A percentile compares a stretch with the other conserved stretches of the same genome.
phyloP scores from a whole-genome alignment of 2,329 filamentous ascomycete genomes.

The Paraconiothyrium brasiliense region DNA sequence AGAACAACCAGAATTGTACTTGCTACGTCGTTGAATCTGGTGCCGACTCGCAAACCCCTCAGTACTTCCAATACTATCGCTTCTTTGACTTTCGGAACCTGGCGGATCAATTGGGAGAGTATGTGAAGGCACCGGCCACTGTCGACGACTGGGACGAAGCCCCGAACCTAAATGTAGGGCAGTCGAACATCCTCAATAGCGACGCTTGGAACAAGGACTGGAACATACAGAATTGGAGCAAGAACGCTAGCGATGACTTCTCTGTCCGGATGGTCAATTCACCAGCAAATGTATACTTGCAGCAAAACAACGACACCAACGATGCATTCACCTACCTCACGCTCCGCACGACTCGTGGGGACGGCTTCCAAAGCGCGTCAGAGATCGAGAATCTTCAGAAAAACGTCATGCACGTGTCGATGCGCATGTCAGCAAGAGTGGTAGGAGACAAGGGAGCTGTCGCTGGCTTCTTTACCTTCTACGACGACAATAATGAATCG shows the following conservation, averaged over 20 bases:
- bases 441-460: constrained; percentile 58
- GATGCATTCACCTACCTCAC: constrained; percentile 54
- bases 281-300: constrained; percentile 58
- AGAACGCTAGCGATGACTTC: constrained; percentile 46
- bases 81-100: constrained; percentile 63
- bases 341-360: constrained; percentile 56
- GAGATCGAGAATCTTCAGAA: constrained; percentile 59
- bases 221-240: constrained; percentile 57
- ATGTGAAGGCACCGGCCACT: constrained; percentile 33
- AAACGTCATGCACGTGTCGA: constrained; percentile 58
- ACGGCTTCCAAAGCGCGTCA: constrained; percentile 57
- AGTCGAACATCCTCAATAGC: constrained; percentile 52
- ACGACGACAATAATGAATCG: constrained; percentile 57
- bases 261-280: constrained; percentile 58
- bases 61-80: constrained; percentile 61
- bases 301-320: constrained; percentile 36
- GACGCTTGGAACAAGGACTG: constrained; percentile 49
- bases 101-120: constrained; percentile 39
- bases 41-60: constrained; percentile 45
- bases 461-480: constrained; percentile 66
- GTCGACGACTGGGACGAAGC: constrained; percentile 35
- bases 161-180: constrained; percentile 35
- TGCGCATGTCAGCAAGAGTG: constrained; percentile 59
- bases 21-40: constrained; percentile 59
- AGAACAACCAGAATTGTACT: constrained; percentile 53